Evolutionary conservation across 1,284 basidiomycete species (phyloP), one percentile per base, ranked within the genome.

Genomic region (Fomitopsis pinicola): DNA sequence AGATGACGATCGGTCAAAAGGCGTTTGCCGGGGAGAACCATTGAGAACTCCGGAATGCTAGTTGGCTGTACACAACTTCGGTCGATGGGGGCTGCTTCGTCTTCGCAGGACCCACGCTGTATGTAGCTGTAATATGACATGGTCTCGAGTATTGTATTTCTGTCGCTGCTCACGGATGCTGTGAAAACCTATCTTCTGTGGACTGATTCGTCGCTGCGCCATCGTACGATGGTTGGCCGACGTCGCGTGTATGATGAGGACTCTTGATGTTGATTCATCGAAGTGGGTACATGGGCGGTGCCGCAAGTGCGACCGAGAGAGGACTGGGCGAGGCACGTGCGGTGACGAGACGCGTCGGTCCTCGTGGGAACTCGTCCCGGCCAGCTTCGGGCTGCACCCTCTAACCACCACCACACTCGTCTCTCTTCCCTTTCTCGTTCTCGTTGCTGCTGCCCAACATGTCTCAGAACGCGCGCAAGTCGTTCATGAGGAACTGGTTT

Each of bases 401-500:
- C 60, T 55, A 33, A 33, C 30, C 30, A 46, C 61, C 62, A 55
- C 60, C 63, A 57, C 60, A 50, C 44, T 55, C n/a, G 22, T 46
- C 40, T 58, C 50, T 12, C 57, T 45, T 38, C 33, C 58, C 22
- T 48, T 53, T 10, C 38, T 40, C 12, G 3, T 50, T 14, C 48
- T 30, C 15, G 22, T 48, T 48, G 46, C 46, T 48, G 46, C 60
- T 57, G 42, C 38, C 60, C 62, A 64, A 59, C 58, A 74, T 74
- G 73, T 68, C 74, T 6, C 19, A 45, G 45, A 58, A 59, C 57
- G 26, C 73, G 42, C 68, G 72, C 42, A 73, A 61, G 58, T 58
- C 68, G 22, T 82, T 88, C 69, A 80, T 88, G 82, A 88, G 82
- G 77, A 80, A 91, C 77, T 92, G 91, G 90, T 91, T 82, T 71